phyloP scores from a whole-genome alignment of 768 basidiomycete species.

The Amanita rubescens region DNA sequence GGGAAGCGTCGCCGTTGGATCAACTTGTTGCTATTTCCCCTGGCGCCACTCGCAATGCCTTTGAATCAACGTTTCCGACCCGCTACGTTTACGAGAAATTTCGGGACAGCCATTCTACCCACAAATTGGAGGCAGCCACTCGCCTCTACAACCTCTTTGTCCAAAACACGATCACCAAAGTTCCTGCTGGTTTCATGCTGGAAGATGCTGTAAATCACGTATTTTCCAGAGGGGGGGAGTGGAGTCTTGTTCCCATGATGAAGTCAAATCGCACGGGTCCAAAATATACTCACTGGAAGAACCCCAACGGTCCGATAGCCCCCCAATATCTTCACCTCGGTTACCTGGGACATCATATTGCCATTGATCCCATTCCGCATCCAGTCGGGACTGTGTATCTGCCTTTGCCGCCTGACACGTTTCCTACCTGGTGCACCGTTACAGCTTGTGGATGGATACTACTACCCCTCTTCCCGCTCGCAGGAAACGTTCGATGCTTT shows the following conservation, averaged over 20 bases:
- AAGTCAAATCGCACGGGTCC: conserved; percentile 8
- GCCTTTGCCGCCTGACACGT: conserved; percentile 7
- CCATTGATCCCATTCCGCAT: conserved; percentile 6
- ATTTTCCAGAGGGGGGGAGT: conserved; percentile 12
- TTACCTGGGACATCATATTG: conserved; percentile 9
- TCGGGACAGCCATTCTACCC: conserved; percentile 8
- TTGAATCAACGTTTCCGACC: conserved; percentile 8
- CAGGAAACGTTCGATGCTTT: conserved; percentile 13
- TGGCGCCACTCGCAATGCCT: conserved; percentile 8
- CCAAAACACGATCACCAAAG: conserved; percentile 7
- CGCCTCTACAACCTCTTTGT: conserved; percentile 11
- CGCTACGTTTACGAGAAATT: conserved; percentile 12
- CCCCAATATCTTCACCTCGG: conserved; percentile 4
- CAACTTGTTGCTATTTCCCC: conserved; percentile 10
- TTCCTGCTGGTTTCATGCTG: conserved; percentile 11
- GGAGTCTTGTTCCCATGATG: conserved; percentile 9
- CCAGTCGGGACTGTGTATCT: conserved; percentile 6
- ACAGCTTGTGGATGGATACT: conserved; percentile 11
- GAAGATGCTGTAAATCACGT: conserved; percentile 13
- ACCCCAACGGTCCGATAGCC: conserved; percentile 1
- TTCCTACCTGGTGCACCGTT: conserved; percentile 7
- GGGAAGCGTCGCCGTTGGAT: conserved; percentile 2
- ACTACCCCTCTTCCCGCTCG: conserved; percentile 6
- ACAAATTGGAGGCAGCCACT: conserved; percentile 9
- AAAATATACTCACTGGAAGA: conserved; percentile 10